Evolutionary conservation across 352 stramenopile species (phyloP).

Genomic region (Phytophthora pinifolia): DNA sequence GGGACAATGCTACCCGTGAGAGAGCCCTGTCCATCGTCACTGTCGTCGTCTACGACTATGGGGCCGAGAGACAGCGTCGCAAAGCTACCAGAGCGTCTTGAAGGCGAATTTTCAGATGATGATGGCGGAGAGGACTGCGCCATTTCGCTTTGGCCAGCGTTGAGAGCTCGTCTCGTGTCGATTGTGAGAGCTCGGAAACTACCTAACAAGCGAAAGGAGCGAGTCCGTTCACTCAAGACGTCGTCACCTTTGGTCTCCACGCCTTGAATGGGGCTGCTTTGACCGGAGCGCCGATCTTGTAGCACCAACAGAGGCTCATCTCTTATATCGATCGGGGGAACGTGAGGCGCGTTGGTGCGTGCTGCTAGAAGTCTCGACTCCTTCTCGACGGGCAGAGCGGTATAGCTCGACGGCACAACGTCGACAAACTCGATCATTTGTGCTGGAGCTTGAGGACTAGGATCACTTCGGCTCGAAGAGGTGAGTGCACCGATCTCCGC

Average conservation of each 20-base stretch:
- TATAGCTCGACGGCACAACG: background rate
- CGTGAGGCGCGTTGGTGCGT: constrained; percentile 8
- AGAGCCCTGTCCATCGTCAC: constrained; percentile 5
- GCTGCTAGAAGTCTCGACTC: background rate
- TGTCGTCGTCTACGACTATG: background rate
- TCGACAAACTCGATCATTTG: too few species aligned
- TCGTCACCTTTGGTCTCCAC: background rate
- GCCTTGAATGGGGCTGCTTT: constrained; percentile 2
- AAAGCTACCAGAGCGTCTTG: constrained; percentile 17
- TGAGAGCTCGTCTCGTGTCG: background rate
- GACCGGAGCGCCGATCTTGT: background rate
- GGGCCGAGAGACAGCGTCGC: constrained; percentile 6
- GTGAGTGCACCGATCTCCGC: too few species aligned
- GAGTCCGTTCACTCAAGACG: constrained; percentile 1
- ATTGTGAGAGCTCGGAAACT: constrained; percentile 19
- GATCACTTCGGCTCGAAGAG: too few species aligned
- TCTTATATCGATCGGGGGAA: constrained; percentile 22
- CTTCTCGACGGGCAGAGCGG: background rate
- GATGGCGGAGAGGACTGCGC: constrained; percentile 3
- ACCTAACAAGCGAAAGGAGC: constrained; percentile 10
- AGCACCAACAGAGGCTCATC: background rate
- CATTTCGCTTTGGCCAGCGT: background rate
- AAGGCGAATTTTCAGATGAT: constrained; percentile 18
- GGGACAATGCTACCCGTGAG: constrained; percentile 6
- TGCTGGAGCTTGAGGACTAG: too few species aligned